Percentiles rank a stretch among this genome's conserved stretches.
These are phyloP conservation scores for Pholiota microspora DNA, from an alignment of 768 basidiomycete species.

Conservation along the genomic window DNA sequence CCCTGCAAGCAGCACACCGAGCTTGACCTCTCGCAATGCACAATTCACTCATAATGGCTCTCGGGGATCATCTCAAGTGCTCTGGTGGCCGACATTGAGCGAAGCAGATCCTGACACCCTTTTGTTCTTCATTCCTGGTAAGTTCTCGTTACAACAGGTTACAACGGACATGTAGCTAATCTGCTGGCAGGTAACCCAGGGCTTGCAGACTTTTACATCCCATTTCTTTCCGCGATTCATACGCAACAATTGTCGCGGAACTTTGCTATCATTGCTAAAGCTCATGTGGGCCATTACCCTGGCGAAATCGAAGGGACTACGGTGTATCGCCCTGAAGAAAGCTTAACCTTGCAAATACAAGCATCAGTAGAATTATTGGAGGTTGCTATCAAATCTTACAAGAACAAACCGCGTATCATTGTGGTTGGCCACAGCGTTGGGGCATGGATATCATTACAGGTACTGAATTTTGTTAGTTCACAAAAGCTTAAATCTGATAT, in stretches of 20 bases:
- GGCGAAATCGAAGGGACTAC: constrained; percentile 19
- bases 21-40: constrained; percentile 23
- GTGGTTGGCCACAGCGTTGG: constrained; percentile 72
- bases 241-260: constrained; percentile 27
- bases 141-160: background rate
- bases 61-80: constrained; percentile 41
- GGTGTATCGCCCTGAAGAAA: constrained; percentile 24
- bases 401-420: constrained; percentile 36
- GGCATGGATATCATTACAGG: constrained; percentile 65
- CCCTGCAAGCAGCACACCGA: background rate
- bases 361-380: constrained; percentile 56
- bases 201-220: constrained; percentile 62
- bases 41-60: constrained; percentile 37
- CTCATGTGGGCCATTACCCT: constrained; percentile 65
- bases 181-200: constrained; percentile 50
- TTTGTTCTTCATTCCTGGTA: constrained; percentile 52
- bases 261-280: constrained; percentile 57
- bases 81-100: constrained; percentile 48
- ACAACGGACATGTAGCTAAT: background rate
- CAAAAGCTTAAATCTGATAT: background rate
- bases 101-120: constrained; percentile 28
- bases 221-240: constrained; percentile 58
- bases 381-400: constrained; percentile 31
- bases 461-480: constrained; percentile 13
- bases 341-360: constrained; percentile 51